A percentile compares a stretch with the other conserved stretches of the same genome.
These are phyloP conservation scores for Cryptosporidium tyzzeri DNA, from an alignment of 169 alveolate genomes.

Conservation along the genomic window DNA sequence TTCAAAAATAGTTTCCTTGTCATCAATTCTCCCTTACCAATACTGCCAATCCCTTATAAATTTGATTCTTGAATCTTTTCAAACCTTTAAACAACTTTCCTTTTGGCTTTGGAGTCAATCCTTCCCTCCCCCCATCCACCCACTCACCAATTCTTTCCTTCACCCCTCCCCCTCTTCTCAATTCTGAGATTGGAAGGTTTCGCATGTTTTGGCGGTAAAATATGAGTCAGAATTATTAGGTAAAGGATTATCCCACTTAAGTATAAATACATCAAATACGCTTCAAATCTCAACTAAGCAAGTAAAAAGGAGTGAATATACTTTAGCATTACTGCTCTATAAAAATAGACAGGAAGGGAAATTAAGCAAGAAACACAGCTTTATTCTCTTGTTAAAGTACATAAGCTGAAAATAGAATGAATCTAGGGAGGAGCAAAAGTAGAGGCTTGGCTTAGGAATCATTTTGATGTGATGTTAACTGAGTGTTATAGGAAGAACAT, in stretches of 20 bases:
- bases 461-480: background rate
- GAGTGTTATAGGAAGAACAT: background rate
- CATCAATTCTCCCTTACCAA: no score
- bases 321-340: background rate
- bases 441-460: background rate
- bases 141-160: background rate
- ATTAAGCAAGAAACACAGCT: no score
- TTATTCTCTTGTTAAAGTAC: background rate
- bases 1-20: no score
- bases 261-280: background rate
- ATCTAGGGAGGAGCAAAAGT: background rate
- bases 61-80: no score
- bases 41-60: no score
- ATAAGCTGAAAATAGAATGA: background rate
- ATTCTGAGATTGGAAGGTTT: background rate
- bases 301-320: no score
- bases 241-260: background rate
- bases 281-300: no score
- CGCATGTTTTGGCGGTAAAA: slow-evolving; percentile 18
- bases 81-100: no score
- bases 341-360: background rate
- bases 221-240: slow-evolving; percentile 2
- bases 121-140: background rate
- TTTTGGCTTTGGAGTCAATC: no score
- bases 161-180: background rate